Conservation (phyloP, 2,329 filamentous ascomycete genomes). For the Polychaeton citri region DNA sequence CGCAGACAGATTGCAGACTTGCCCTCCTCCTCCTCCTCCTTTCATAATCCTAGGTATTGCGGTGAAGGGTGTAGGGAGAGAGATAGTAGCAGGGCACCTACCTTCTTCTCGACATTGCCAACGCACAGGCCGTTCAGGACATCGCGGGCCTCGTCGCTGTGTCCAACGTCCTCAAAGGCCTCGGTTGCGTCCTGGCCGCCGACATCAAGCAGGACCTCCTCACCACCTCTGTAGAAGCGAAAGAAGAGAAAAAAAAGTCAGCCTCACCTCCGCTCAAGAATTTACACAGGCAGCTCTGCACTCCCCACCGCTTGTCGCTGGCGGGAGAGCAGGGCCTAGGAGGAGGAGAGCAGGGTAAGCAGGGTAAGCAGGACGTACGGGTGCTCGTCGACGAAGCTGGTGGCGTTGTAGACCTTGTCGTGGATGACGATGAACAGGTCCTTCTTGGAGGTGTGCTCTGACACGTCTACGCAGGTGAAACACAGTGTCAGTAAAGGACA, state of each 20-base stretch:
- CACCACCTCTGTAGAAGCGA: constrained; percentile 61
- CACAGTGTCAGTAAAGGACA: no score
- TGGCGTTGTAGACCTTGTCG: constrained; percentile 88
- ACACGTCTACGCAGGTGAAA: constrained; percentile 71
- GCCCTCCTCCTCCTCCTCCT: no score
- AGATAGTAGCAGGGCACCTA: no score
- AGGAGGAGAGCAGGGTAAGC: constrained; percentile 1
- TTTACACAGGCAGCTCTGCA: no score
- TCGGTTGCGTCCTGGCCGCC: constrained; percentile 93
- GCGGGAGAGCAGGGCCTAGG: no score
- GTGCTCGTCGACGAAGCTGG: constrained; percentile 92
- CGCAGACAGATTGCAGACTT: no score
- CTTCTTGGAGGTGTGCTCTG: constrained; percentile 83
- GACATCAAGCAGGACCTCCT: constrained; percentile 94
- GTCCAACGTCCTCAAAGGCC: constrained; percentile 97
- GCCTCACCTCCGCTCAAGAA: not conserved
- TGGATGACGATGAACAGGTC: constrained; percentile 85
- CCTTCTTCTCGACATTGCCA: constrained; percentile 53
- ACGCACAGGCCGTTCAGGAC: constrained; percentile 67
- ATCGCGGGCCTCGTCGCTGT: constrained; percentile 96
- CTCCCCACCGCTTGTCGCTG: no score
- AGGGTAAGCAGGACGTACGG: constrained; percentile 46
- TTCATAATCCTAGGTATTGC: no score
- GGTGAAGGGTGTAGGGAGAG: no score
- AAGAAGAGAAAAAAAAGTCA: not conserved